Base-by-base conservation (phyloP, 106 monocot species). In the Dioscorea alata region DNA sequence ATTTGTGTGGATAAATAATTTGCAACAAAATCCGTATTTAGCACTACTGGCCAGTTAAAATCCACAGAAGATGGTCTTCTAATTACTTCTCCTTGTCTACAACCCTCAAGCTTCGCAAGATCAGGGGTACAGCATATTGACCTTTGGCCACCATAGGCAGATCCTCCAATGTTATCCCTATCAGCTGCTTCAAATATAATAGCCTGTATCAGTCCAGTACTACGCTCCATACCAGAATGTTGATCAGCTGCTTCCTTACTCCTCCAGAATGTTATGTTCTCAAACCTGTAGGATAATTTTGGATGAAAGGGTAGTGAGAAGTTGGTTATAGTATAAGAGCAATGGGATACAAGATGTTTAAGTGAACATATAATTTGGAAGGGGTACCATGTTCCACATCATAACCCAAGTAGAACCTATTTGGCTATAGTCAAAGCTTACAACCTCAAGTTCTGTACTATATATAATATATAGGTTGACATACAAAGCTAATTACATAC, bases 51-150 rank as follows among this genome's bases (percentile, higher is more conserved):
- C 92, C 97, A 97, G 15, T 79, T 76, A 0, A 64, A 64, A 79
- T 89, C 83, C 28, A 64, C 69, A 53, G 86, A 76, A 50, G 92
- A 97, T 60, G 92, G 87, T 61, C 81, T 78, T 65, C 80, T 92
- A 8, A 97, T 80, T 5, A 97, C 86, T 70, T 92, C 82, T 32
- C 97, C 97, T 85, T 89, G 89, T 76, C 71, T 84, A 82, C 97
- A 97, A 49, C 87, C 86, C 70, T 89, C 91, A 54, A 92, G 80
- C 69, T 92, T 97, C 63, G 97, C 83, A 62, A 97, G 97, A 81
- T 97, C 97, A 71, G 97, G 97, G 22, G 97, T 92, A 64, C 97
- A 97, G 64, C 97, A 97, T 60, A 92, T 92, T 50, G 97, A 89
- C 66, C 82, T 86, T 79, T 89, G 92, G 13, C 97, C 97, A 59